Evolutionary conservation across 345 rosid genomes (phyloP).

Genomic region (Eucalyptus erythrocorys): DNA sequence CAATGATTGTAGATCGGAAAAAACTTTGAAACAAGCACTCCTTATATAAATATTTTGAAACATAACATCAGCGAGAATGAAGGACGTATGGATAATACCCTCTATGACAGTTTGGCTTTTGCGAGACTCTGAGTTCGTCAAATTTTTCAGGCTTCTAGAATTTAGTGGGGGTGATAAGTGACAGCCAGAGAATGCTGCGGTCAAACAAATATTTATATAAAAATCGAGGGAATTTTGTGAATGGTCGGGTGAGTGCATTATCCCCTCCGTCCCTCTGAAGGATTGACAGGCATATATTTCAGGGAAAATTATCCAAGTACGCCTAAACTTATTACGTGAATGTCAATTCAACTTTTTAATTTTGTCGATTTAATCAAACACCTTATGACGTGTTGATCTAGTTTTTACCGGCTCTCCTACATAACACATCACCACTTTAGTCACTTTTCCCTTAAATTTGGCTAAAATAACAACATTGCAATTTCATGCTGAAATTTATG

Average conservation of each 20-base stretch:
- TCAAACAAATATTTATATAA: background rate
- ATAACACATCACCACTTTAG: fast-evolving
- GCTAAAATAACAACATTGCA: background rate
- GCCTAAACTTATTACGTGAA: fast-evolving
- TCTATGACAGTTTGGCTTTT: background rate
- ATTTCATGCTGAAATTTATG: fast-evolving
- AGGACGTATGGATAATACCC: background rate
- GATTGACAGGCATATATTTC: too few species aligned
- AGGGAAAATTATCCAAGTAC: background rate
- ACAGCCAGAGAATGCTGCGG: background rate
- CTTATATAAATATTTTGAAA: background rate
- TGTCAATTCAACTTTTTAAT: background rate
- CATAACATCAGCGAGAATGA: background rate
- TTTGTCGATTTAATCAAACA: fast-evolving
- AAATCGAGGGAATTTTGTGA: background rate
- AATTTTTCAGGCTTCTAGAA: background rate
- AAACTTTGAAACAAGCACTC: background rate
- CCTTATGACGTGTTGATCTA: fast-evolving
- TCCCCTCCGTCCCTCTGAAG: background rate
- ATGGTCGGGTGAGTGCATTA: background rate
- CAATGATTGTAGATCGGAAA: background rate
- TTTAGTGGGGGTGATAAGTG: background rate
- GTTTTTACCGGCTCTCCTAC: background rate
- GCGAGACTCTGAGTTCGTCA: background rate
- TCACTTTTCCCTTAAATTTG: background rate